These are phyloP conservation scores for Schwanniomyces sp. DNA, from an alignment of 805 yeast species.

Conservation along the genomic window DNA sequence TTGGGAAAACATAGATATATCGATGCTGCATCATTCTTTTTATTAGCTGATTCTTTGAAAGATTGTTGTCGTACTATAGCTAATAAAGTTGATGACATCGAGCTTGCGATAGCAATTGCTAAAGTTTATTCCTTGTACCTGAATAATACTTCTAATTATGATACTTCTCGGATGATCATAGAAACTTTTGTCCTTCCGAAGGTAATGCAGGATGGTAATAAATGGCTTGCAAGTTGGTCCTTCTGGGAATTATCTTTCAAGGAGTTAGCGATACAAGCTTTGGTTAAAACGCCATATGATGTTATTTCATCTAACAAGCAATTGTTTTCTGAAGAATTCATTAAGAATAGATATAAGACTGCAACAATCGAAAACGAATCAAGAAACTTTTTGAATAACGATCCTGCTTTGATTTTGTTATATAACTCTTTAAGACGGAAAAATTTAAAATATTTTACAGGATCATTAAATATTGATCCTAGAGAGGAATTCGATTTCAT, in stretches of 20 bases:
- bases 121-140: conserved; percentile 60
- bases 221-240: conserved; percentile 83
- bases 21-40: conserved; percentile 88
- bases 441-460: conserved; percentile 48
- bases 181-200: conserved; percentile 50
- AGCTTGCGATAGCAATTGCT: conserved; percentile 78
- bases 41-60: conserved; percentile 69
- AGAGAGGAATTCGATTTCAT: conserved; percentile 61
- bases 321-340: conserved; percentile 21
- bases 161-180: conserved; percentile 37
- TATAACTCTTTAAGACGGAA: conserved; percentile 61
- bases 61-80: conserved; percentile 79
- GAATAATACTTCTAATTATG: conserved; percentile 33
- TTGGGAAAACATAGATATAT: conserved; percentile 82
- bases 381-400: conserved; percentile 58
- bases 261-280: conserved; percentile 56
- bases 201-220: conserved; percentile 62
- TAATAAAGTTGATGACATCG: conserved; percentile 63
- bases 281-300: conserved; percentile 54
- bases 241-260: conserved; percentile 57
- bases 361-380: conserved; percentile 14
- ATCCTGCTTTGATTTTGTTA: conserved; percentile 74
- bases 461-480: conserved; percentile 45
- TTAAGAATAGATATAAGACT: conserved; percentile 10
- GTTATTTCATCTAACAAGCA: conserved; percentile 20